Evolutionary conservation across 441 rosid species (phyloP).

Genomic region (Erodium texanum): DNA sequence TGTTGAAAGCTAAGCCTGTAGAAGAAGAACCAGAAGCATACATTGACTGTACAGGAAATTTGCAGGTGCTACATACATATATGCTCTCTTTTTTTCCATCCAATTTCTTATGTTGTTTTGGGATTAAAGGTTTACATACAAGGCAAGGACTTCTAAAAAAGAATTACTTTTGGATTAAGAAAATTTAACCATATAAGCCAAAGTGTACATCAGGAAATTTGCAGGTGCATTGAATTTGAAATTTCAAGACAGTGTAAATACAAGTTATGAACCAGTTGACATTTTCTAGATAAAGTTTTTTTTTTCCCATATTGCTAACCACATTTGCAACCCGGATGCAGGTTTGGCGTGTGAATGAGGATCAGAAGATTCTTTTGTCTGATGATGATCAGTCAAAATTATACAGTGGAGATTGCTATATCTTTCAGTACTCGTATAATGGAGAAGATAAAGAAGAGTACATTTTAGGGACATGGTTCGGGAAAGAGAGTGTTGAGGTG

Average conservation of each 20-base stretch:
- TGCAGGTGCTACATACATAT: conserved; percentile 57
- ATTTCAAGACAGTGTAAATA: not conserved
- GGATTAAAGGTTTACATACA: not conserved
- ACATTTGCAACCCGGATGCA: conserved; percentile 19
- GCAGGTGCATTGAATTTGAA: conserved; percentile 3
- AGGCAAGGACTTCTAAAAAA: not conserved
- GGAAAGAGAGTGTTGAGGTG: conserved; percentile 84
- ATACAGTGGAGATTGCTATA: conserved; percentile 93
- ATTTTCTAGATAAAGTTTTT: conserved; percentile 13
- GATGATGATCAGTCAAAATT: conserved; percentile 86
- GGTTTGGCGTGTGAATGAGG: conserved; percentile 89
- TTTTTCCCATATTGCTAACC: not conserved
- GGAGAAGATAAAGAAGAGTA: conserved; percentile 91
- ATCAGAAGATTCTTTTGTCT: conserved; percentile 66
- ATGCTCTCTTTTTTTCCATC: conserved; percentile 6
- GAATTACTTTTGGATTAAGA: not conserved
- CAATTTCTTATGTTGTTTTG: not conserved
- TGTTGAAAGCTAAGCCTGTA: conserved; percentile 57
- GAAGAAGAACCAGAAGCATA: conserved; percentile 87
- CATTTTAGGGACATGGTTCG: conserved; percentile 84
- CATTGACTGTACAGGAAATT: conserved; percentile 93
- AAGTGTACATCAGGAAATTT: too few relatives aligned
- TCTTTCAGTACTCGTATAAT: conserved; percentile 73
- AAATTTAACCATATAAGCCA: too few relatives aligned
- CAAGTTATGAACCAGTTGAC: not conserved